Conservation (phyloP, 2,329 filamentous ascomycete genomes). For the Colletotrichum camelliae region DNA sequence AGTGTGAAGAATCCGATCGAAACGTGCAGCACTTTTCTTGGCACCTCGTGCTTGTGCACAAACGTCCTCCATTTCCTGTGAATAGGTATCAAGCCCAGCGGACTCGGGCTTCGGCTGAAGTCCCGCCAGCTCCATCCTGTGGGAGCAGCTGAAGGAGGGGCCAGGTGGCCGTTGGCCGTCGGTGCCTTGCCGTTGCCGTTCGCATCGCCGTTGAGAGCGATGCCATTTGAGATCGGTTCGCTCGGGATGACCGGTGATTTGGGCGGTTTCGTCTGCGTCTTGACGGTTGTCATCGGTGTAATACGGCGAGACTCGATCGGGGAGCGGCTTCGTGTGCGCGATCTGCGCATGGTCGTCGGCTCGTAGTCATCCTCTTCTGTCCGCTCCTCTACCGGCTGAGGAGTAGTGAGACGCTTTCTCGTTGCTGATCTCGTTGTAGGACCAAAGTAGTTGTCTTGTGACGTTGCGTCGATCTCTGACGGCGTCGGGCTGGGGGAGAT, state of each 20-base stretch:
- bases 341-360: slow-evolving; percentile 58
- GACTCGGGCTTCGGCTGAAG: slow-evolving; percentile 89
- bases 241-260: slow-evolving; percentile 27
- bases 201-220: slow-evolving; percentile 24
- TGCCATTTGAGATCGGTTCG: slow-evolving; percentile 25
- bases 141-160: slow-evolving; percentile 63
- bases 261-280: slow-evolving; percentile 39
- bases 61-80: slow-evolving; percentile 91
- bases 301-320: slow-evolving; percentile 61
- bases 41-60: slow-evolving; percentile 96
- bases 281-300: slow-evolving; percentile 57
- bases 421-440: slow-evolving; percentile 80
- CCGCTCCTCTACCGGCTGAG: slow-evolving; percentile 61
- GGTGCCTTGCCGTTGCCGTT: slow-evolving; percentile 29
- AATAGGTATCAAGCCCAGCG: slow-evolving; percentile 92
- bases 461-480: slow-evolving; percentile 59
- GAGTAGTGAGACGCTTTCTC: slow-evolving; percentile 59
- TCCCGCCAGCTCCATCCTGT: slow-evolving; percentile 81
- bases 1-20: slow-evolving; percentile 96
- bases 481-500: slow-evolving; percentile 87
- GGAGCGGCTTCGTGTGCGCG: slow-evolving; percentile 75
- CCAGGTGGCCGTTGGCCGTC: slow-evolving; percentile 70
- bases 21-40: slow-evolving; percentile 89
- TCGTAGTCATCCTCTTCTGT: slow-evolving; percentile 49
- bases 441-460: slow-evolving; percentile 70